Evolutionary conservation across 192 early-diverging fungal species (phyloP).

Genomic region (Podila minutissima): DNA sequence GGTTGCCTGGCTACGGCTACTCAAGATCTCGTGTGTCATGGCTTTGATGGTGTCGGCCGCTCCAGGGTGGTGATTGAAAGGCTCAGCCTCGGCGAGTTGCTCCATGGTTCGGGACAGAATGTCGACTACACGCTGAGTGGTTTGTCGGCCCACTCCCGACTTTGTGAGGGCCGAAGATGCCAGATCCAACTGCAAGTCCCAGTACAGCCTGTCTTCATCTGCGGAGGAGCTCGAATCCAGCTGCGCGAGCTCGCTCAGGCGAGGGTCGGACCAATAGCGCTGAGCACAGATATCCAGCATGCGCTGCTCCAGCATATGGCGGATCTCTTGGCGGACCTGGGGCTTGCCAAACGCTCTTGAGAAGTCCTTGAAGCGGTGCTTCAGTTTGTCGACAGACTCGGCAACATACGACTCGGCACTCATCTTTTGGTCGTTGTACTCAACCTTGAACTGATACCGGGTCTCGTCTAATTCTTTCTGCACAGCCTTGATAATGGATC

Average conservation of each 20-base stretch:
- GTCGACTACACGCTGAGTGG: slow-evolving; percentile 94
- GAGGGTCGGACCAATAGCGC: slow-evolving; percentile 90
- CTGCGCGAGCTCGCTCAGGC: slow-evolving; percentile 73
- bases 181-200: slow-evolving; percentile 86
- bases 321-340: slow-evolving; percentile 92
- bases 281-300: slow-evolving; percentile 92
- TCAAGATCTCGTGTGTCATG: slow-evolving; percentile 87
- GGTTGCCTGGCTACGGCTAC: slow-evolving; percentile 86
- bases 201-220: slow-evolving; percentile 73
- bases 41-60: slow-evolving; percentile 81
- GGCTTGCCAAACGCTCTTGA: slow-evolving; percentile 92
- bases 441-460: slow-evolving; percentile 97
- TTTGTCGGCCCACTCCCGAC: slow-evolving; percentile 90
- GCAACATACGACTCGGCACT: slow-evolving; percentile 96
- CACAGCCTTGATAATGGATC: slow-evolving; percentile 90
- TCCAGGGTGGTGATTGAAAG: slow-evolving; percentile 87
- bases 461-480: slow-evolving; percentile 95
- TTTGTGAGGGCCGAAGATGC: slow-evolving; percentile 91
- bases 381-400: slow-evolving; percentile 92
- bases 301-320: slow-evolving; percentile 89
- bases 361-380: slow-evolving; percentile 96
- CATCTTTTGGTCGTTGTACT: slow-evolving; percentile 96
- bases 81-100: slow-evolving; percentile 79
- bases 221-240: slow-evolving; percentile 58
- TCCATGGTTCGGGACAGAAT: slow-evolving; percentile 86